Percentiles rank a stretch among this genome's conserved stretches.
Evolutionary conservation across 108 stramenopile genomes (phyloP).

Genomic region (Cyclotella atomus): DNA sequence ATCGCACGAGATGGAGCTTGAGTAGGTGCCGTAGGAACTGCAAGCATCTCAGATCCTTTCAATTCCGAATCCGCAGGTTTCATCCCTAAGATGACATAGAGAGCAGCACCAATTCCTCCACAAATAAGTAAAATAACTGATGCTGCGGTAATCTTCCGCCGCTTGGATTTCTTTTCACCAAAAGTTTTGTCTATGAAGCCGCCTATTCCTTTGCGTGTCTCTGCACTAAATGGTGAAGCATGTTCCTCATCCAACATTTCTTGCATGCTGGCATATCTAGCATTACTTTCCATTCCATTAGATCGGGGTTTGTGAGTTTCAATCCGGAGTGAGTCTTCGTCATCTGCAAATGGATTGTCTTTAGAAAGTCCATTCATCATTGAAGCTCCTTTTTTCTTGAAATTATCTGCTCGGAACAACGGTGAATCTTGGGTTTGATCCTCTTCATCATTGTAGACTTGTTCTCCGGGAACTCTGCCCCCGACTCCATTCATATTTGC

Average conservation of each 20-base stretch:
- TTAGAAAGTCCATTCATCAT: background rate
- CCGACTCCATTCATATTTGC: background rate
- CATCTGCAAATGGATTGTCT: slow-evolving; percentile 7
- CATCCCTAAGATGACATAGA: slow-evolving; percentile 4
- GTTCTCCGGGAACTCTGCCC: background rate
- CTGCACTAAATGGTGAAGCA: background rate
- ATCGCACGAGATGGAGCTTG: background rate
- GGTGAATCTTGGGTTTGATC: background rate
- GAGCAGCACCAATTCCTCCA: slow-evolving; percentile 3
- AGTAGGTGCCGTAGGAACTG: background rate
- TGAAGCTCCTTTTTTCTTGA: background rate
- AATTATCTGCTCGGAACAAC: background rate
- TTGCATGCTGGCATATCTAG: slow-evolving; percentile 6
- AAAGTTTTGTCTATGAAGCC: background rate
- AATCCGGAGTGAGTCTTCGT: background rate
- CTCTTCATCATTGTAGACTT: background rate
- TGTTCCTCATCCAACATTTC: slow-evolving; percentile 1
- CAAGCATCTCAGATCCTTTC: background rate
- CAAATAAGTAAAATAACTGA: background rate
- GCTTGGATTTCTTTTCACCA: slow-evolving; percentile 5
- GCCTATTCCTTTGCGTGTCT: background rate
- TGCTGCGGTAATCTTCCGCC: background rate
- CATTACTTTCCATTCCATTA: background rate
- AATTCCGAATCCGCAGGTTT: background rate
- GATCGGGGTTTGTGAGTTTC: background rate